Base-by-base conservation (phyloP, 2,329 filamentous ascomycete genomes). In the Fusarium acutatum region DNA sequence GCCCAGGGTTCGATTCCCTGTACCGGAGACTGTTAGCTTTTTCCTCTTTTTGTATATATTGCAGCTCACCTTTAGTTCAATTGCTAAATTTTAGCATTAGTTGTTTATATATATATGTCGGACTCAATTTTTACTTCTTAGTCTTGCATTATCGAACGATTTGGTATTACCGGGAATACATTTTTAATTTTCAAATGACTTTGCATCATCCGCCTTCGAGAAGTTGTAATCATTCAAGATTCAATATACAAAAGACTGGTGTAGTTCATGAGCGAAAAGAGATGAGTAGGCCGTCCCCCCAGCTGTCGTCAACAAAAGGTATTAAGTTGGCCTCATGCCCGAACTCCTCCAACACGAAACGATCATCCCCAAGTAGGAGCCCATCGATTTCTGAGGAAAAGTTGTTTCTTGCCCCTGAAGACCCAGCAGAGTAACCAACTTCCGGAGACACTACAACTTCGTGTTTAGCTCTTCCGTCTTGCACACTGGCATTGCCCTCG, bases 1-100 rank as follows among this genome's bases (percentile, higher is more conserved):
- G 75, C 75, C 69, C 71, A 77, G 75, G 75, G 74, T 77, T 77
- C 74, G 75, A 76, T 76, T 77, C 75, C 75, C 75, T 77, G 75
- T 77, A 77, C 75, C 74, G 74, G 75, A 77, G 74, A 32, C 28
- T 6, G 4, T 2, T 10, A 8, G 1, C 7, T 28, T 38, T 43
- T 57, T 8, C n/a, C 4, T 1, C 3, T 22, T 58, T 57, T 43
- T 60, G 41, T n/a, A 11, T 20, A 20, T 10, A 22, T 38, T 13
- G 3, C 35, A 37, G 20, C 35, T 37, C 35, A 20, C 35, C 35
- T 11, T 37, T 6, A 37, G 35, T 37, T 37, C 18, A 5, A 18
- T 37, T 8, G 38, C 22, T 17, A n/a, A 41, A n/a, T 41, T 15
- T 24, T 24, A 43, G n/a, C 7, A n/a, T 41, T 41, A 3, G 14